Percentiles rank a stretch among this genome's conserved stretches.
phyloP scores from a whole-genome alignment of 495 filamentous ascomycete species.

The Chaetomium fimeti region DNA sequence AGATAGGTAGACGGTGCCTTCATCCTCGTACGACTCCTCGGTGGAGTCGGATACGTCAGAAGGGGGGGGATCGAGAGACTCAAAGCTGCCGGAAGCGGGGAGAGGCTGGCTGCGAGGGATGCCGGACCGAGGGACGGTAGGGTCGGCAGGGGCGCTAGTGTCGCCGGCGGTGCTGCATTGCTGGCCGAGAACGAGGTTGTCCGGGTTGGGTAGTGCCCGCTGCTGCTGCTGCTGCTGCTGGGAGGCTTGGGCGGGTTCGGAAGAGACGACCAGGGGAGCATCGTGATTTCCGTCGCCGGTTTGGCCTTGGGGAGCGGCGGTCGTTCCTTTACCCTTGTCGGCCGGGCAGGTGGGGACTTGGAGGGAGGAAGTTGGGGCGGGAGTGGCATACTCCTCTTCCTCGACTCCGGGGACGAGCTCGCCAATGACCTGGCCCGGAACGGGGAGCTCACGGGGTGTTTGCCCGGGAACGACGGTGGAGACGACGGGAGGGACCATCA shows the following conservation, averaged over 20 bases:
- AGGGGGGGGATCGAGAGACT: background rate
- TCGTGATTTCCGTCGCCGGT: background rate
- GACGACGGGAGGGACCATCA: background rate
- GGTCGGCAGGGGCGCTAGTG: background rate
- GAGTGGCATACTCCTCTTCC: background rate
- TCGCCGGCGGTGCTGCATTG: background rate
- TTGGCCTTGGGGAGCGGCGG: background rate
- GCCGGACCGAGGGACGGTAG: background rate
- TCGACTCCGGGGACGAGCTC: slow-evolving; percentile 1
- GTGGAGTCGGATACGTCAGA: background rate
- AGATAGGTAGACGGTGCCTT: slow-evolving; percentile 2
- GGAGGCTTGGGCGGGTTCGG: background rate
- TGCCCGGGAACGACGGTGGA: background rate
- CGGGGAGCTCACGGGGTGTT: slow-evolving; percentile 8
- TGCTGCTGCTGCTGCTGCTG: background rate
- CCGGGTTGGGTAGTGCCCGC: background rate
- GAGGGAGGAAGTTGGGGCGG: background rate
- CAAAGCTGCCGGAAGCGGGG: slow-evolving; percentile 1
- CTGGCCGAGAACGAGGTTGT: background rate
- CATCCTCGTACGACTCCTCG: slow-evolving; percentile 4
- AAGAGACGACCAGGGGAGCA: background rate
- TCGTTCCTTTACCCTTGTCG: slow-evolving; percentile 22
- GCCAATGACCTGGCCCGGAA: background rate
- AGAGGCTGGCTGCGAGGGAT: slow-evolving; percentile 14
- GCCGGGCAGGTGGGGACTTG: background rate